Conservation (phyloP, 2,329 filamentous ascomycete species). For the Aspergillus fumigatiaffinis region DNA sequence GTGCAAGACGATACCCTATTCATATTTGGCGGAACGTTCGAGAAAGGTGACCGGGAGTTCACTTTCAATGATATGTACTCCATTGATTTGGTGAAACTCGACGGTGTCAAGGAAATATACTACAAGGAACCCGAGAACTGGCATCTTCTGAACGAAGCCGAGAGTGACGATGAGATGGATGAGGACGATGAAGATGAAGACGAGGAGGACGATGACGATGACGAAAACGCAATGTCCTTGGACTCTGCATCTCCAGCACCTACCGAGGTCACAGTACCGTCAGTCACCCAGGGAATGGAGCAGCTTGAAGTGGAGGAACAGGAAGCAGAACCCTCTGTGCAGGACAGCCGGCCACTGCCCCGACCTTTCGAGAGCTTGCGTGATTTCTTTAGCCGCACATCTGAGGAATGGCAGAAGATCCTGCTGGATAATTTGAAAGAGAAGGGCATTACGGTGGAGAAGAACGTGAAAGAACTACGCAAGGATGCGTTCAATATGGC, state of each 20-base stretch:
- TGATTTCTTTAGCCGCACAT: constrained; percentile 87
- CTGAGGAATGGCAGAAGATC: constrained; percentile 84
- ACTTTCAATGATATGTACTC: constrained; percentile 95
- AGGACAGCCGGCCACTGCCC: constrained; percentile 71
- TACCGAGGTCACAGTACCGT: constrained; percentile 35
- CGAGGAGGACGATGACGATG: constrained; percentile 41
- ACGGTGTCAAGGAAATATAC: constrained; percentile 90
- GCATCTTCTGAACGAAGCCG: constrained; percentile 60
- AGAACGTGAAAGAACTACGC: constrained; percentile 86
- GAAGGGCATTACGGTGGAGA: constrained; percentile 54
- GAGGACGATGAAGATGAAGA: constrained; percentile 43
- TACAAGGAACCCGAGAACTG: constrained; percentile 81
- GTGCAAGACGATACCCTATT: constrained; percentile 91
- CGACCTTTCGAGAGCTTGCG: constrained; percentile 84
- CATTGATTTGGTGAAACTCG: constrained; percentile 88
- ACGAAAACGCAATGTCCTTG: constrained; percentile 45
- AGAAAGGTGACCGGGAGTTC: constrained; percentile 90
- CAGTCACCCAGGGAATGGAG: constrained; percentile 34
- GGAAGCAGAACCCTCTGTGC: constrained; percentile 46
- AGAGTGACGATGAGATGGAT: constrained; percentile 55
- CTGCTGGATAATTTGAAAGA: constrained; percentile 71
- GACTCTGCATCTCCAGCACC: constrained; percentile 34
- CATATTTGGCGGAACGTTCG: constrained; percentile 91
- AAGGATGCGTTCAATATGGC: constrained; percentile 84
- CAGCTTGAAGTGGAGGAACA: constrained; percentile 37